These are phyloP conservation scores for Erythrobasidium yunnanense DNA, from an alignment of 768 basidiomycete genomes.

Conservation along the genomic window DNA sequence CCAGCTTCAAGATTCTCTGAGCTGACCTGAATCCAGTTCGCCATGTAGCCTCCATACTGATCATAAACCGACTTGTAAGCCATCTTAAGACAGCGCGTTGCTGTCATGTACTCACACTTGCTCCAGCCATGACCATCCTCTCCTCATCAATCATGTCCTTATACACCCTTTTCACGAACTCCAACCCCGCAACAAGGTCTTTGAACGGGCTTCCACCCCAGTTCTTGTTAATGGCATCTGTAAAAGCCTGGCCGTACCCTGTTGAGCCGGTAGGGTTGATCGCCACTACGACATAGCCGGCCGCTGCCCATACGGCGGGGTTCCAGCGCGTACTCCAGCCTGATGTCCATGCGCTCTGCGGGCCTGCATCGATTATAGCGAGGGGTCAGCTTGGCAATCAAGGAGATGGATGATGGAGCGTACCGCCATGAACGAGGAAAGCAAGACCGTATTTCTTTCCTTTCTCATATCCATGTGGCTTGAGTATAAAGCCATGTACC, in stretches of 20 bases:
- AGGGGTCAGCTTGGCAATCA: not conserved
- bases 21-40: too few relatives aligned
- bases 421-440: slow-evolving; percentile 47
- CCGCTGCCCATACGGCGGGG: slow-evolving; percentile 71
- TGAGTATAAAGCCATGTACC: slow-evolving; percentile 76
- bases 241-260: slow-evolving; percentile 27
- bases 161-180: slow-evolving; percentile 38
- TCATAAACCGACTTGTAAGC: not conserved
- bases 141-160: slow-evolving; percentile 43
- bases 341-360: slow-evolving; percentile 68
- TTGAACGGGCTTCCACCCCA: slow-evolving; percentile 43
- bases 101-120: slow-evolving; percentile 39
- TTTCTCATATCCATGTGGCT: slow-evolving; percentile 59
- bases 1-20: not conserved
- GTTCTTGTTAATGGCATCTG: slow-evolving; percentile 30
- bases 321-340: slow-evolving; percentile 81
- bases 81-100: slow-evolving; percentile 42
- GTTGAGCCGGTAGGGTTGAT: slow-evolving; percentile 94
- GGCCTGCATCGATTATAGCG: slow-evolving; percentile 1
- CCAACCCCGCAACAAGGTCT: slow-evolving; percentile 42
- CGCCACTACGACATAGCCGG: slow-evolving; percentile 75
- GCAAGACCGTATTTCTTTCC: slow-evolving; percentile 61
- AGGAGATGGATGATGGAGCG: slow-evolving; percentile 34
- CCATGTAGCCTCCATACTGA: slow-evolving; percentile 41
- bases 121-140: slow-evolving; percentile 53